These are phyloP conservation scores for Echria macrotheca DNA, from an alignment of 495 filamentous ascomycete species.

Conservation along the genomic window DNA sequence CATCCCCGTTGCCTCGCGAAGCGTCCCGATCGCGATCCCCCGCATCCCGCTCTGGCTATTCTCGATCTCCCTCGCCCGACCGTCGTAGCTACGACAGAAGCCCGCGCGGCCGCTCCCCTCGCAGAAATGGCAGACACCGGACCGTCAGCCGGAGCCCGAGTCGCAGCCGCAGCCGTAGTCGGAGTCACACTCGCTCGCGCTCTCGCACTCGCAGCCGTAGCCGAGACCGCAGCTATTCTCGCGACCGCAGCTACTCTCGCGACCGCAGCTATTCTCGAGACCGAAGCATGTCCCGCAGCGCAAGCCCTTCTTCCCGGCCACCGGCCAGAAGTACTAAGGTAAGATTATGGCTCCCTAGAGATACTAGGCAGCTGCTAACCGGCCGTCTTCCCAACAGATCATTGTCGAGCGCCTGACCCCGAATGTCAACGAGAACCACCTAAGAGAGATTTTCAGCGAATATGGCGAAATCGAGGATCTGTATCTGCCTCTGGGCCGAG, in stretches of 20 bases:
- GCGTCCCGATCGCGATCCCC: constrained; percentile 10
- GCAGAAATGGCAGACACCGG: constrained; percentile 28
- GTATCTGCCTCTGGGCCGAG: constrained; percentile 81
- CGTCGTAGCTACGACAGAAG: constrained; percentile 10
- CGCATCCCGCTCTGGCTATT: constrained; percentile 15
- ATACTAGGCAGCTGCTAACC: background rate
- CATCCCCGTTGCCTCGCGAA: constrained; percentile 11
- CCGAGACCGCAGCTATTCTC: constrained; percentile 26
- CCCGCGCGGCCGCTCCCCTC: constrained; percentile 18
- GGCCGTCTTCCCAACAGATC: constrained; percentile 50
- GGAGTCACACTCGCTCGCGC: constrained; percentile 22
- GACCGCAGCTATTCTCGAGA: constrained; percentile 26
- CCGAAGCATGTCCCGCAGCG: constrained; percentile 31
- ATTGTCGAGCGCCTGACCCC: constrained; percentile 95
- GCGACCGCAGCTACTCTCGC: constrained; percentile 23
- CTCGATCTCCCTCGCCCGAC: constrained; percentile 18
- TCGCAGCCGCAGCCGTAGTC: constrained; percentile 25
- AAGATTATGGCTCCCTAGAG: background rate
- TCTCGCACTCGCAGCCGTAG: constrained; percentile 13
- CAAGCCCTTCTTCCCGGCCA: constrained; percentile 13
- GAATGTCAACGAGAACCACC: constrained; percentile 83
- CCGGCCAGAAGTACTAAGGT: constrained; percentile 31
- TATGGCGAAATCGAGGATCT: constrained; percentile 83
- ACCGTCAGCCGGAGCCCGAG: constrained; percentile 6
- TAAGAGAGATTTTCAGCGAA: constrained; percentile 84